These are phyloP conservation scores for Nicotiana tabacum DNA, from an alignment of 257 asterid genomes.

Conservation along the genomic window DNA sequence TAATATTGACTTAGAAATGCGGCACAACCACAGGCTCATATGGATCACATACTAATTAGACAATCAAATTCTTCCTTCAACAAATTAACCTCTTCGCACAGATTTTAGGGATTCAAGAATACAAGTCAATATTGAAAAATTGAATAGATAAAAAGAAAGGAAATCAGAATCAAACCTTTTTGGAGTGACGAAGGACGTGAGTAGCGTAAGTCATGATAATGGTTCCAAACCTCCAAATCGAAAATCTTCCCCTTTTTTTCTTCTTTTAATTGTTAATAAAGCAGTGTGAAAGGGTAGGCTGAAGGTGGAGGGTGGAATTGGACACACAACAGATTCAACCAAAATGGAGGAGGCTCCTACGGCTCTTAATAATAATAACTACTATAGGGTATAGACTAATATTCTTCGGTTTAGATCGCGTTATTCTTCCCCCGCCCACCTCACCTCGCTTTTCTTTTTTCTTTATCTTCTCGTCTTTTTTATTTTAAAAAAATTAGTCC, in stretches of 20 bases:
- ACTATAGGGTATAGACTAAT: too few relatives aligned
- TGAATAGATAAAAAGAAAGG: background rate
- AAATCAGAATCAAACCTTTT: slow-evolving; percentile 35
- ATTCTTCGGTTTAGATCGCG: too few relatives aligned
- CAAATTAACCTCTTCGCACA: too few relatives aligned
- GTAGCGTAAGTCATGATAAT: slow-evolving; percentile 46
- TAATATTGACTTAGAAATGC: too few relatives aligned
- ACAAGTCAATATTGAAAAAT: background rate
- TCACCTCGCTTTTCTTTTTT: too few relatives aligned
- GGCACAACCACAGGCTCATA: background rate
- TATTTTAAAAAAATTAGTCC: too few relatives aligned
- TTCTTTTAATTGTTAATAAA: background rate
- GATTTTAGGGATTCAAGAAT: background rate
- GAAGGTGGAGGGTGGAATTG: background rate
- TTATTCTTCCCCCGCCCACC: too few relatives aligned
- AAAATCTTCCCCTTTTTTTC: background rate
- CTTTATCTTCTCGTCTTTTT: too few relatives aligned
- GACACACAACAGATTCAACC: background rate
- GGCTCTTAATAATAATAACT: too few relatives aligned
- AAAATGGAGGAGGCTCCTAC: too few relatives aligned
- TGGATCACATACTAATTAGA: background rate
- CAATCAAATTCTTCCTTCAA: background rate
- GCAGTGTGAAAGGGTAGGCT: background rate
- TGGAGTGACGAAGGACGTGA: slow-evolving; percentile 56
- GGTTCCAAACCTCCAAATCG: slow-evolving; percentile 18